Base-by-base conservation (phyloP, 2,329 filamentous ascomycete genomes). In the Niveomyces coronatus region DNA sequence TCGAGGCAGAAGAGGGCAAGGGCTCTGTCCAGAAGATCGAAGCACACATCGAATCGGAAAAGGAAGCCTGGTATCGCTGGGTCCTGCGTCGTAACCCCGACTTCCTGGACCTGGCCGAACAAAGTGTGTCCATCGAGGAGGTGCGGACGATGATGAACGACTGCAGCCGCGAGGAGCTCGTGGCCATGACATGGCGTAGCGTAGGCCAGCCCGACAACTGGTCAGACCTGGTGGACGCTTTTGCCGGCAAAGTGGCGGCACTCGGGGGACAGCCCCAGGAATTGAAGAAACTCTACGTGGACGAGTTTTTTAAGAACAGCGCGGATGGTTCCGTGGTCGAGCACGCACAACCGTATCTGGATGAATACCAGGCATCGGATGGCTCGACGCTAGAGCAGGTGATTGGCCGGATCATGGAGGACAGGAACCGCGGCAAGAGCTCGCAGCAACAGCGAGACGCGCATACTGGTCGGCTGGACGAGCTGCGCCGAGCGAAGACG, bases 61-160 rank as follows among this genome's bases (percentile, higher is more conserved):
- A 71, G 48, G 62, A 63, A 43, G 62, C 62, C 9, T 76, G 72
- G 70, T 71, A 73, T 41, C 62, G 66, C 39, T 66, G 60, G 52
- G 59, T 63, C 3, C 44, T 65, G 31, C 53, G 58, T n/a, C 54
- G 48, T 39, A 55, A 62, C 33, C 60, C 61, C 6, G 57, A 57
- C 36, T 61, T 63, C 41, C 51, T 64, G 15, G 52, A 55, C 18
- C 50, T 53, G 8, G 54, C 56, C 13, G 51, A 55, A 27, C 37
- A 40, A 14, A 47, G 49, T 18, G 47, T 49, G 9, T 50, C 54
- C 13, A 46, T 49, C 18, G 56, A 59, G 5, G 56, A 60, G 36
- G 43, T 63, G 36, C 49, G 54, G 36, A 45, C 47, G 35, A 57
- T 59, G 51, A 45, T 63, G 14, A 53, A 61, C 15, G 59, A 63